Conservation (phyloP, 2,329 filamentous ascomycete species). For the Xylariaceae sp. region DNA sequence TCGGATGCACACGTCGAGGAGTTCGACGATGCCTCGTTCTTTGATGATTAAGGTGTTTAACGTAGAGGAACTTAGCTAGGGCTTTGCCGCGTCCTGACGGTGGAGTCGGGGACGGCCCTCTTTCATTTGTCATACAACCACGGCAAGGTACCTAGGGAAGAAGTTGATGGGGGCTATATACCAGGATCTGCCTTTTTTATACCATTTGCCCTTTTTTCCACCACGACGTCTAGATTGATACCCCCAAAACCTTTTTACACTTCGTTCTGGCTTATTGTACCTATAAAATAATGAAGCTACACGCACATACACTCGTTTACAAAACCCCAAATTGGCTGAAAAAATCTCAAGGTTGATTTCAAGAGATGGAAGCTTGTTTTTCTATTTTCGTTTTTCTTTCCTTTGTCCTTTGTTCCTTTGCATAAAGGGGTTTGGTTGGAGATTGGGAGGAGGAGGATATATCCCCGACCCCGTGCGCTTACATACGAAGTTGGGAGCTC, state of each 20-base stretch:
- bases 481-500: no score
- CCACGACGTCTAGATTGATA: conserved; percentile 31
- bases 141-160: conserved; percentile 14
- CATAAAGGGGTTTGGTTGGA: conserved; percentile 20
- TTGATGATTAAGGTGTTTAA: conserved; percentile 46
- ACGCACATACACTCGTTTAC: not conserved
- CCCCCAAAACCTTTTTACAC: conserved; percentile 18
- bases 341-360: not conserved
- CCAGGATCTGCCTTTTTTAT: conserved; percentile 24
- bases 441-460: conserved; percentile 2
- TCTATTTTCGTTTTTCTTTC: conserved; percentile 11
- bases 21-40: conserved; percentile 63
- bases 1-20: conserved; percentile 62
- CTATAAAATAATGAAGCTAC: not conserved
- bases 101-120: conserved; percentile 9
- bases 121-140: conserved; percentile 11
- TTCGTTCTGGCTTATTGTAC: not conserved
- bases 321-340: not conserved
- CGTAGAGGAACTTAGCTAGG: not conserved
- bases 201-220: conserved; percentile 26
- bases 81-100: not conserved
- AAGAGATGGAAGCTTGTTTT: not conserved
- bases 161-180: conserved; percentile 22
- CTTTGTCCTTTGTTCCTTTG: conserved; percentile 18
- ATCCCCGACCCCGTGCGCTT: no score